A percentile compares a stretch with the other conserved stretches of the same genome.
phyloP scores from a whole-genome alignment of 495 filamentous ascomycete genomes.

The Durotheca rogersii region DNA sequence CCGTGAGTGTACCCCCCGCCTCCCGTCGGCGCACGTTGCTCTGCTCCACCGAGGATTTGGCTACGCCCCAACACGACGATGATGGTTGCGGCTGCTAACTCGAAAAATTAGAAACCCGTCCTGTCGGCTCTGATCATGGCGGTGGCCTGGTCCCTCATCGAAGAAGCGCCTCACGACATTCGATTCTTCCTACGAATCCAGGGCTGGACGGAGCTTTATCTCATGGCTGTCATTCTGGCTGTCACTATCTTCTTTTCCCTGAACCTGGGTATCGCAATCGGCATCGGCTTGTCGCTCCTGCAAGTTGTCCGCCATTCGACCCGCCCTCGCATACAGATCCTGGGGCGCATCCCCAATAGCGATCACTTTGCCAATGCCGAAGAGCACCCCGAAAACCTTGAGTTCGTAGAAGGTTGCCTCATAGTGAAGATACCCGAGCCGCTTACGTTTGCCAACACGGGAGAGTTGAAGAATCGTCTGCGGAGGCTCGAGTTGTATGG shows the following conservation, averaged over 20 bases:
- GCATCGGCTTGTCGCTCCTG: conserved; percentile 83
- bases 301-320: conserved; percentile 88
- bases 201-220: conserved; percentile 77
- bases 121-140: conserved; percentile 93
- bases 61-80: too few relatives aligned
- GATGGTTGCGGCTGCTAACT: conserved; percentile 31
- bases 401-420: conserved; percentile 86
- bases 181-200: conserved; percentile 83
- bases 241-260: conserved; percentile 93
- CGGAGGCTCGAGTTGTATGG: conserved; percentile 86
- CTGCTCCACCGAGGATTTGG: too few relatives aligned
- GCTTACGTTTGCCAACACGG: conserved; percentile 95
- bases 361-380: conserved; percentile 88
- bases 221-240: conserved; percentile 88
- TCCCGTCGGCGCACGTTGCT: too few relatives aligned
- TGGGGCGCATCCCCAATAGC: conserved; percentile 84
- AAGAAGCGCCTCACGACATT: conserved; percentile 92
- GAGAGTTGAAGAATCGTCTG: conserved; percentile 81
- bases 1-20: too few relatives aligned
- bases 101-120: conserved; percentile 83
- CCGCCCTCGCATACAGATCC: conserved; percentile 92
- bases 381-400: conserved; percentile 68
- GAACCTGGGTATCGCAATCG: conserved; percentile 81
- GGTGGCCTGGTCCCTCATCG: conserved; percentile 89
- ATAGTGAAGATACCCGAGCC: conserved; percentile 98